Evolutionary conservation across 768 basidiomycete species (phyloP).

Genomic region (Hemileccinum rubropunctum): DNA sequence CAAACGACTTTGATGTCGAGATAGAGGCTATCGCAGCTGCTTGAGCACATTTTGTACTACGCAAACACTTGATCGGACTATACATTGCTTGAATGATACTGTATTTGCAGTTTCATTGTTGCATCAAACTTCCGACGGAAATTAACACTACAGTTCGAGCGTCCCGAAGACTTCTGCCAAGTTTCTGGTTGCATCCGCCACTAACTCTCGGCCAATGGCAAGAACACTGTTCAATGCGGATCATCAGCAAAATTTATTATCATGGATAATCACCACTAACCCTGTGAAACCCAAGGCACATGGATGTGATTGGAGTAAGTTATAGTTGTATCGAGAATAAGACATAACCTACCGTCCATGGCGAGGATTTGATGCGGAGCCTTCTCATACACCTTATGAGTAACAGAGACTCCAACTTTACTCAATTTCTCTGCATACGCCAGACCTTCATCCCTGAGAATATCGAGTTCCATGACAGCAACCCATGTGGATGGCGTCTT

Average conservation of each 20-base stretch:
- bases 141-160: constrained; percentile 1
- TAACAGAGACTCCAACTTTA: constrained; percentile 50
- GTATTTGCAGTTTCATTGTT: not conserved
- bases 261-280: constrained; percentile 11
- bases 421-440: constrained; percentile 59
- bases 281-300: constrained; percentile 12
- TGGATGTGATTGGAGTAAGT: not conserved
- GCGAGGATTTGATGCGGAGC: constrained; percentile 74
- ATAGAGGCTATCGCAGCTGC: constrained; percentile 63
- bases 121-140: not conserved
- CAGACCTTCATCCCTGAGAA: constrained; percentile 66
- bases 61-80: not conserved
- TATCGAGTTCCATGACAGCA: constrained; percentile 65
- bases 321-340: not conserved
- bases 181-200: constrained; percentile 36
- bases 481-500: constrained; percentile 63
- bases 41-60: constrained; percentile 3
- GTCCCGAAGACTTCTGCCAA: constrained; percentile 33
- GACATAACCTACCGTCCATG: constrained; percentile 57
- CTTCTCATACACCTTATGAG: constrained; percentile 55
- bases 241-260: constrained; percentile 9
- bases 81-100: not conserved
- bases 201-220: constrained; percentile 35
- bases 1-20: constrained; percentile 69
- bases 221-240: constrained; percentile 32